phyloP scores from a whole-genome alignment of 352 stramenopile genomes.

The Phytopythium litorale region DNA sequence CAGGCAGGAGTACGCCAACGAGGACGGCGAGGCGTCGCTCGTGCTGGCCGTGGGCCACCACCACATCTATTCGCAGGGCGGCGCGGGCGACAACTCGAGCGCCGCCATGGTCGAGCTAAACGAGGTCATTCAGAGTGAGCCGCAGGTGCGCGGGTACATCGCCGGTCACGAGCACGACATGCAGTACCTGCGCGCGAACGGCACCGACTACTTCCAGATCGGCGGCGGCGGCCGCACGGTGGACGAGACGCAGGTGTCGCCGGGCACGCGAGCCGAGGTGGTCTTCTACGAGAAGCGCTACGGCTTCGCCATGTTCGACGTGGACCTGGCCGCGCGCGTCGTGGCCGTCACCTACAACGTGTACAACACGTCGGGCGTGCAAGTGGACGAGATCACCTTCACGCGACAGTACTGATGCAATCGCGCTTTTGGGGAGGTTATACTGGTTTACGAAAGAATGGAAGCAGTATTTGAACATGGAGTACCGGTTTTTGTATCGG shows the following conservation, averaged over 20 bases:
- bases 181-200: constrained; percentile 24
- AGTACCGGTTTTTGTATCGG: neutral
- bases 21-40: constrained; percentile 17
- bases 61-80: constrained; percentile 29
- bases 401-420: constrained; percentile 17
- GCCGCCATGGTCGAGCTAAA: constrained; percentile 21
- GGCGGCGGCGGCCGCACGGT: constrained; percentile 29
- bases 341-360: constrained; percentile 35
- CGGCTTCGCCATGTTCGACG: constrained; percentile 30
- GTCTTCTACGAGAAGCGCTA: constrained; percentile 35
- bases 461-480: constrained; percentile 2
- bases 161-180: constrained; percentile 43
- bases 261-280: constrained; percentile 21
- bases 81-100: constrained; percentile 25
- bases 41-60: constrained; percentile 26
- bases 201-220: constrained; percentile 35
- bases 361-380: constrained; percentile 24
- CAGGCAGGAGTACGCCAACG: constrained; percentile 23
- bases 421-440: neutral
- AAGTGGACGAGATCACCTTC: constrained; percentile 26
- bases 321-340: constrained; percentile 15
- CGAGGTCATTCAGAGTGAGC: constrained; percentile 15
- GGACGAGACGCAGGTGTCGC: constrained; percentile 19
- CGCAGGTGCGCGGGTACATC: constrained; percentile 32
- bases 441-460: neutral